Percentiles rank a stretch among this genome's conserved stretches.
These are phyloP conservation scores for Myriosclerotinia curreyana DNA, from an alignment of 2,329 filamentous ascomycete genomes.

Conservation along the genomic window DNA sequence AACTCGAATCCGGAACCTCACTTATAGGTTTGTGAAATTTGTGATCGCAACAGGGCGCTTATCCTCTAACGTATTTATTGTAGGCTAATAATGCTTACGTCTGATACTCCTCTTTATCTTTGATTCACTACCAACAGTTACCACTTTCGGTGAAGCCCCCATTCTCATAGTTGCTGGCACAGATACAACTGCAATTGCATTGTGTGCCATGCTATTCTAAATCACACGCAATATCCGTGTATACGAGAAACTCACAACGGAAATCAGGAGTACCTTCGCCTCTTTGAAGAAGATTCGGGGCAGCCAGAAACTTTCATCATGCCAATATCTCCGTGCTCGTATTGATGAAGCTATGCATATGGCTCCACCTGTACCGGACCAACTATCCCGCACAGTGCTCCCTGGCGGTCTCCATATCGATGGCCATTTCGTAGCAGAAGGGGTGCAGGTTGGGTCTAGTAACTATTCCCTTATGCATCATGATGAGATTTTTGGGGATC, in stretches of 20 bases:
- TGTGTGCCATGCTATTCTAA: neutral
- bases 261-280: neutral
- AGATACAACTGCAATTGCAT: neutral
- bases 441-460: constrained; percentile 45
- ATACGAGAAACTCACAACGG: neutral
- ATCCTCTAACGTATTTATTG: too few relatives aligned
- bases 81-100: too few relatives aligned
- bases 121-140: too few relatives aligned
- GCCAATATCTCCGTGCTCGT: constrained; percentile 8
- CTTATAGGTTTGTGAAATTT: too few relatives aligned
- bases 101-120: too few relatives aligned
- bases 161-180: neutral
- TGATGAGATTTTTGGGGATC: constrained; percentile 43
- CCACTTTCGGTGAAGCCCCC: neutral
- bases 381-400: constrained; percentile 27
- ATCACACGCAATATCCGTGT: neutral
- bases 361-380: neutral
- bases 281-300: neutral
- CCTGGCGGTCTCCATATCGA: constrained; percentile 32
- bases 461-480: constrained; percentile 47
- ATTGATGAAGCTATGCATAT: constrained; percentile 1
- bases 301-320: neutral
- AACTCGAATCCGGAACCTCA: neutral
- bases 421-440: constrained; percentile 39
- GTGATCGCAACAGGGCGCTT: too few relatives aligned